Conservation (phyloP, 495 filamentous ascomycete species). For the Penicillium cinerascens region DNA sequence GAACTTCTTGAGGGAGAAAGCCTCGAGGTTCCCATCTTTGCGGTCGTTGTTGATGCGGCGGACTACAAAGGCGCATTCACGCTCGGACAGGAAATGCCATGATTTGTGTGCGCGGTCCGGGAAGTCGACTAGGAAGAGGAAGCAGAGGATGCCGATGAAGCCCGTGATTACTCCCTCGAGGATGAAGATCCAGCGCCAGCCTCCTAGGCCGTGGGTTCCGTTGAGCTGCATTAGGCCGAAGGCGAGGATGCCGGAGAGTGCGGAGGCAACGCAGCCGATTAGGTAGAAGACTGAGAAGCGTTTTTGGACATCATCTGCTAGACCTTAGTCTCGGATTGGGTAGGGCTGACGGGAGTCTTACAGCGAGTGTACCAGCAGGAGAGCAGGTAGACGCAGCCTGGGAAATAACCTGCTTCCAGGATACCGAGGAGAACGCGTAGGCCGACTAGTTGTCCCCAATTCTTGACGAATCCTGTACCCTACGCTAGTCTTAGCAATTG, state of each 20-base stretch:
- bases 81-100: slow-evolving; percentile 49
- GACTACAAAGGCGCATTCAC: slow-evolving; percentile 54
- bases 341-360: slow-evolving; percentile 10
- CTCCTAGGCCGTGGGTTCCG: slow-evolving; percentile 43
- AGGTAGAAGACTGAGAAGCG: slow-evolving; percentile 64
- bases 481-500: background rate
- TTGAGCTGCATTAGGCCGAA: slow-evolving; percentile 61
- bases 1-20: slow-evolving; percentile 51
- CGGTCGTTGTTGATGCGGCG: slow-evolving; percentile 58
- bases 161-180: slow-evolving; percentile 54
- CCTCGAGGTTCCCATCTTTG: slow-evolving; percentile 47
- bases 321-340: background rate
- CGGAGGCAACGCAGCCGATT: slow-evolving; percentile 59
- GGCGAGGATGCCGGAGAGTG: slow-evolving; percentile 60
- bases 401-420: slow-evolving; percentile 64
- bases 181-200: slow-evolving; percentile 67
- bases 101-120: slow-evolving; percentile 51
- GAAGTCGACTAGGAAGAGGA: slow-evolving; percentile 57
- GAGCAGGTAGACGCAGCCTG: slow-evolving; percentile 59
- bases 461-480: slow-evolving; percentile 58
- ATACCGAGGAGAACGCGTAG: slow-evolving; percentile 58
- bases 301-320: slow-evolving; percentile 58
- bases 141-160: slow-evolving; percentile 40
- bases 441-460: slow-evolving; percentile 48
- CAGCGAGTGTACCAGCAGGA: slow-evolving; percentile 63